These are phyloP conservation scores for Myriangium duriaei DNA, from an alignment of 2,329 filamentous ascomycete genomes.

Conservation along the genomic window DNA sequence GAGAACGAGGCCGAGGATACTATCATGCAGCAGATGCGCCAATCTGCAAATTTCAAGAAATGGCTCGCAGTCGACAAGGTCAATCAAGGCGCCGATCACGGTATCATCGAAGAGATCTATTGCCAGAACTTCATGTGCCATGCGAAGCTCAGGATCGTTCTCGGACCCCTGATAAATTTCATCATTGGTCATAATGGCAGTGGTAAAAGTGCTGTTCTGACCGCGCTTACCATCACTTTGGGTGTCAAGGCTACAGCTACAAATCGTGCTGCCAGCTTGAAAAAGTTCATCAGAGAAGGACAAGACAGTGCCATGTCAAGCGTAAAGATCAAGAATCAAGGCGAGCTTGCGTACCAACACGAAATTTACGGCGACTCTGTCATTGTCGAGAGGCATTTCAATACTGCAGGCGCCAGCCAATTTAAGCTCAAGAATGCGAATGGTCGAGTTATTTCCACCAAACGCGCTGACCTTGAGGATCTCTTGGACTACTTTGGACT, in stretches of 20 bases:
- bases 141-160: constrained; percentile 60
- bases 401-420: constrained; percentile 56
- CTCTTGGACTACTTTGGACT: constrained; percentile 87
- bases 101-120: constrained; percentile 76
- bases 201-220: constrained; percentile 91
- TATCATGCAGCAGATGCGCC: background rate
- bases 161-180: constrained; percentile 96
- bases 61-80: constrained; percentile 27
- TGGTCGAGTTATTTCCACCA: constrained; percentile 62
- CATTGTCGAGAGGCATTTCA: constrained; percentile 82
- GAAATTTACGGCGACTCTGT: constrained; percentile 76
- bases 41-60: constrained; percentile 16
- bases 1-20: constrained; percentile 16
- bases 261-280: constrained; percentile 80
- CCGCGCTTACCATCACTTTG: constrained; percentile 85
- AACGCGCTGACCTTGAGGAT: constrained; percentile 77
- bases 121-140: constrained; percentile 98
- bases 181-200: constrained; percentile 96
- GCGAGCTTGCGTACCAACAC: constrained; percentile 69
- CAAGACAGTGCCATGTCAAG: constrained; percentile 59
- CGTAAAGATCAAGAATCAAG: constrained; percentile 84
- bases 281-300: constrained; percentile 83
- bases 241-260: constrained; percentile 88
- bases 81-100: constrained; percentile 67
- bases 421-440: constrained; percentile 75